phyloP scores from a whole-genome alignment of 495 filamentous ascomycete species.

The Hypoxylon lenormandii region DNA sequence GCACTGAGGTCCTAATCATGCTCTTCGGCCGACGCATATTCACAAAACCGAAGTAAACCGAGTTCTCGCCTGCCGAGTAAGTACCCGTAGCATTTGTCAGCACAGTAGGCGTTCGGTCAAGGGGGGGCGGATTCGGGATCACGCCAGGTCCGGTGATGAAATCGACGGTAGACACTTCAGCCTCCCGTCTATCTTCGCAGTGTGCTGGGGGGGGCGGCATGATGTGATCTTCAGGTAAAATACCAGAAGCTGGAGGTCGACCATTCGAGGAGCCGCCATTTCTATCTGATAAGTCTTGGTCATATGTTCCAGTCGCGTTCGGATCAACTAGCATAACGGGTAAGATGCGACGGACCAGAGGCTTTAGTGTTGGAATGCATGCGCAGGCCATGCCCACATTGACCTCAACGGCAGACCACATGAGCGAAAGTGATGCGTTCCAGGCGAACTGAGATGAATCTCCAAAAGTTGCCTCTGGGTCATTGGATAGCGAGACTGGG shows the following conservation, averaged over 20 bases:
- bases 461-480: conserved; percentile 51
- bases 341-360: conserved; percentile 78
- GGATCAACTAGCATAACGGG: conserved; percentile 74
- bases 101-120: conserved; percentile 36
- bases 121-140: conserved; percentile 14
- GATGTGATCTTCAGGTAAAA: conserved; percentile 18
- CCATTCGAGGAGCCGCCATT: conserved; percentile 40
- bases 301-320: conserved; percentile 51
- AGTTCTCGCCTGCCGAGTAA: conserved; percentile 44
- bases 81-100: conserved; percentile 36
- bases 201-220: conserved; percentile 44
- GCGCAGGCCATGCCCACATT: conserved; percentile 88
- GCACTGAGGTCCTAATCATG: conserved; percentile 70
- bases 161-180: conserved; percentile 66
- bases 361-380: conserved; percentile 89
- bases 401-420: conserved; percentile 94
- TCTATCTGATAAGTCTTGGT: conserved; percentile 40
- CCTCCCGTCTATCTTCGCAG: conserved; percentile 42
- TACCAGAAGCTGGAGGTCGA: conserved; percentile 16
- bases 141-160: conserved; percentile 70
- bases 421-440: conserved; percentile 85
- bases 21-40: conserved; percentile 81
- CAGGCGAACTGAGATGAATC: conserved; percentile 63
- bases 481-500: conserved; percentile 42
- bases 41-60: conserved; percentile 81